These are phyloP conservation scores for Meyerozyma sp. DNA, from an alignment of 1,139 yeast genomes.

Conservation along the genomic window DNA sequence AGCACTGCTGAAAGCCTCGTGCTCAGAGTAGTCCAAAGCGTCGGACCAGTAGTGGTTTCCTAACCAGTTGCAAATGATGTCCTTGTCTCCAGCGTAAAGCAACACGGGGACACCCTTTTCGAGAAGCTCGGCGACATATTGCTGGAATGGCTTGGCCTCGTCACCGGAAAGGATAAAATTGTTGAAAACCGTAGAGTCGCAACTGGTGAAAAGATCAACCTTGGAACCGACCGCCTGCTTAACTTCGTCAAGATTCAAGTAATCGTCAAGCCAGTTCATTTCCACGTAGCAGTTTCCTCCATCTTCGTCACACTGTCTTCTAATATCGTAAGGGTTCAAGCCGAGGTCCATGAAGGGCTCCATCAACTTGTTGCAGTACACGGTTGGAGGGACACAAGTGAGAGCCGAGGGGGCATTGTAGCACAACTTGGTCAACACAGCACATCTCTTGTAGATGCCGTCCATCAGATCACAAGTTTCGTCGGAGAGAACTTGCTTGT, in stretches of 20 bases:
- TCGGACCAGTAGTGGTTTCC: constrained; percentile 35
- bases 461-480: constrained; percentile 55
- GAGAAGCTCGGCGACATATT: constrained; percentile 51
- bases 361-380: constrained; percentile 39
- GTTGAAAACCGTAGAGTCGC: constrained; percentile 51
- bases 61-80: constrained; percentile 35
- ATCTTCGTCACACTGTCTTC: constrained; percentile 50
- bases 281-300: constrained; percentile 55
- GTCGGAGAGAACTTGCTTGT: constrained; percentile 57
- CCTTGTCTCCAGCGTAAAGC: constrained; percentile 37
- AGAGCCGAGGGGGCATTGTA: constrained; percentile 40
- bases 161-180: constrained; percentile 59
- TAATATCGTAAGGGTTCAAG: constrained; percentile 64
- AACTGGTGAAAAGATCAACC: constrained; percentile 49
- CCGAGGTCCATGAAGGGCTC: constrained; percentile 56
- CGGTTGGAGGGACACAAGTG: constrained; percentile 50
- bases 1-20: constrained; percentile 19
- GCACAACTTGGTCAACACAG: constrained; percentile 47
- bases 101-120: constrained; percentile 42
- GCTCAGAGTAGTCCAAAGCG: constrained; percentile 23
- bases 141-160: constrained; percentile 61
- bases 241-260: constrained; percentile 55
- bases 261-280: constrained; percentile 49
- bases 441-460: constrained; percentile 52
- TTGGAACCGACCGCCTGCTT: constrained; percentile 57